Conservation (phyloP, 2,329 filamentous ascomycete species). For the Nigrospora sphaerica region DNA sequence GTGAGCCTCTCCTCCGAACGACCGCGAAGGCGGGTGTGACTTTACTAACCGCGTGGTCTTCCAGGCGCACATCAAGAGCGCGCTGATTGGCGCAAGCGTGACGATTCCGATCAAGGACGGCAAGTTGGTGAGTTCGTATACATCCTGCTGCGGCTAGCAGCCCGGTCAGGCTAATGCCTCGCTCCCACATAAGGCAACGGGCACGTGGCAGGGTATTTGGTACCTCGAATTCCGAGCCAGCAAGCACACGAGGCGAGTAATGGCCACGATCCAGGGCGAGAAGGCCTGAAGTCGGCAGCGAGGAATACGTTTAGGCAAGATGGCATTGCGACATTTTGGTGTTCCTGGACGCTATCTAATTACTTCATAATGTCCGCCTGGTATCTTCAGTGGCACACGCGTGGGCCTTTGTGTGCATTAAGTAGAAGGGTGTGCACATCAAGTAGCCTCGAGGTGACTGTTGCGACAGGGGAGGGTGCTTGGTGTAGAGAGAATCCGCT, state of each 20-base stretch:
- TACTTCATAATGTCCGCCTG: too few species aligned
- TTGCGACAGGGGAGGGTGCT: too few species aligned
- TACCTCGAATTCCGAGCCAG: conserved; percentile 80
- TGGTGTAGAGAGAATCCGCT: too few species aligned
- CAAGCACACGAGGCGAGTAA: conserved; percentile 72
- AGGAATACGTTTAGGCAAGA: too few species aligned
- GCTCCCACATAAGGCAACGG: conserved; percentile 40
- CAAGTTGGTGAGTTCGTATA: conserved; percentile 47
- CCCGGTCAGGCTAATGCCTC: too few species aligned
- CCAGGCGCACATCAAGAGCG: conserved; percentile 86
- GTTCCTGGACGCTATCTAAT: too few species aligned
- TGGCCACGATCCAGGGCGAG: conserved; percentile 93
- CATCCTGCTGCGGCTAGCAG: too few species aligned
- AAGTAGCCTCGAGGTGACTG: too few species aligned
- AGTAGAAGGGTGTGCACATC: too few species aligned
- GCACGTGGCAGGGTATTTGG: conserved; percentile 86
- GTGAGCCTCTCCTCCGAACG: conserved; percentile 33
- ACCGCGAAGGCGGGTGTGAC: not conserved
- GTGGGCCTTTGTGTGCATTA: too few species aligned
- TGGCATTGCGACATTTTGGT: too few species aligned
- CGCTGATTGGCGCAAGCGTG: conserved; percentile 80
- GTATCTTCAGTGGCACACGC: too few species aligned
- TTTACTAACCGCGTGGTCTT: not conserved
- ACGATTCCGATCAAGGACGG: conserved; percentile 89
- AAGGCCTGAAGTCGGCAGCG: conserved; percentile 32